phyloP scores from a whole-genome alignment of 1,139 yeast genomes.

The Yarrowia galli region DNA sequence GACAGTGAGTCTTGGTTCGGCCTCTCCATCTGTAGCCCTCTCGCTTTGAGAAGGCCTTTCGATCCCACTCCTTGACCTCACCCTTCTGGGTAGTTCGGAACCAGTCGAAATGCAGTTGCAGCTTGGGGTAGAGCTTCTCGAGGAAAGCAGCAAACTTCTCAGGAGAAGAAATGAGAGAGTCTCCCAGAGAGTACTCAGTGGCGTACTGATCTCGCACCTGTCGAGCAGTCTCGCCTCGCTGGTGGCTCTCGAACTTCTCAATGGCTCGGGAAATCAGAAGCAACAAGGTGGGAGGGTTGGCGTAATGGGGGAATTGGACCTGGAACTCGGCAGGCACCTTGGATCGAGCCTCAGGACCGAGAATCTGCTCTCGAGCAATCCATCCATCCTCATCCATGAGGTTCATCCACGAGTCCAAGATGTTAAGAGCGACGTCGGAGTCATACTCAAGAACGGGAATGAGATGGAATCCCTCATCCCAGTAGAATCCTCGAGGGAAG shows the following conservation, averaged over 20 bases:
- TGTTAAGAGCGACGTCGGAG: slow-evolving; percentile 80
- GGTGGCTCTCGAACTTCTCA: slow-evolving; percentile 53
- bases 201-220: slow-evolving; percentile 16
- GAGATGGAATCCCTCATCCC: slow-evolving; percentile 99
- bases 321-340: slow-evolving; percentile 88
- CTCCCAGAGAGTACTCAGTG: slow-evolving; percentile 48
- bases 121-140: slow-evolving; percentile 71
- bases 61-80: slow-evolving; percentile 71
- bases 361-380: slow-evolving; percentile 94
- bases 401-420: slow-evolving; percentile 85
- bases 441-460: slow-evolving; percentile 84
- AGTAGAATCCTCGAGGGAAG: slow-evolving; percentile 95
- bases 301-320: slow-evolving; percentile 87
- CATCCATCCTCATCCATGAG: slow-evolving; percentile 91
- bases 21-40: slow-evolving; percentile 96
- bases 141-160: slow-evolving; percentile 70
- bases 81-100: slow-evolving; percentile 85
- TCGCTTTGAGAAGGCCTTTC: slow-evolving; percentile 59
- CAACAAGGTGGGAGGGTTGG: slow-evolving; percentile 95
- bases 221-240: slow-evolving; percentile 22
- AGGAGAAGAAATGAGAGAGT: slow-evolving; percentile 64
- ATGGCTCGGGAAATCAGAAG: slow-evolving; percentile 75
- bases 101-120: slow-evolving; percentile 83
- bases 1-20: slow-evolving; percentile 80
- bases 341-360: slow-evolving; percentile 89